Base-by-base conservation (phyloP, 805 yeast species). In the Cyberlindnera mycetangii region DNA sequence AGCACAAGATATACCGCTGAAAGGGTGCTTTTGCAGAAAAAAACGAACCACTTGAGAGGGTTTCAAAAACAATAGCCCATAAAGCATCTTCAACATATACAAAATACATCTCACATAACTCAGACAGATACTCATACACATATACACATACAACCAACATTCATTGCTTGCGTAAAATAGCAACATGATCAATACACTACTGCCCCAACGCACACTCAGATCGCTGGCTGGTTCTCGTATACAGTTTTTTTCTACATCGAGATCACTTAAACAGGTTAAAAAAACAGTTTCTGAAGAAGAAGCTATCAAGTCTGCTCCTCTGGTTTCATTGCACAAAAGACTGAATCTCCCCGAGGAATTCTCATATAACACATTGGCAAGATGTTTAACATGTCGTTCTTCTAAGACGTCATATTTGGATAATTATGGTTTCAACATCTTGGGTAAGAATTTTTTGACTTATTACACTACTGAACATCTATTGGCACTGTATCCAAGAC, bases 401-500 rank as follows among this genome's bases (percentile, higher is more conserved):
- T 56, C 73, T 4, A 55, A 64, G 42, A 59, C 68, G 27, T 63
- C 65, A 44, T 71, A 72, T 48, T 84, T 81, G 15, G 85, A 86
- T 65, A 92, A 93, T 64, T 73, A 73, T 45, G 93, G 95, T 5
- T 74, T 92, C 59, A 77, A 85, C 46, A 76, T 79, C n/a, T 81
- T 92, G 59, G 99, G 99, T 40, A 79, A 82, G 57, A 80, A 82
- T 48, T 68, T 93, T 39, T 68, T 93, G 48, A 78, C 83, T 11
- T 88, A 81, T 64, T 84, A 87, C 58, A 84, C 81, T 4, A 74
- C 85, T 17, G 95, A 89, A 63, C 69, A 85, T 54, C 70, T 92
- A 47, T 68, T 89, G 55, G 66, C 81, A 40, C 79, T 76, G 52
- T 89, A 89, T 63, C 99, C 99, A 42, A 79, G 99, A 62, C 73